Percentiles rank a stretch among this genome's conserved stretches.
These are phyloP conservation scores for Alternaria brassicae DNA, from an alignment of 2,329 filamentous ascomycete species.

Conservation along the genomic window DNA sequence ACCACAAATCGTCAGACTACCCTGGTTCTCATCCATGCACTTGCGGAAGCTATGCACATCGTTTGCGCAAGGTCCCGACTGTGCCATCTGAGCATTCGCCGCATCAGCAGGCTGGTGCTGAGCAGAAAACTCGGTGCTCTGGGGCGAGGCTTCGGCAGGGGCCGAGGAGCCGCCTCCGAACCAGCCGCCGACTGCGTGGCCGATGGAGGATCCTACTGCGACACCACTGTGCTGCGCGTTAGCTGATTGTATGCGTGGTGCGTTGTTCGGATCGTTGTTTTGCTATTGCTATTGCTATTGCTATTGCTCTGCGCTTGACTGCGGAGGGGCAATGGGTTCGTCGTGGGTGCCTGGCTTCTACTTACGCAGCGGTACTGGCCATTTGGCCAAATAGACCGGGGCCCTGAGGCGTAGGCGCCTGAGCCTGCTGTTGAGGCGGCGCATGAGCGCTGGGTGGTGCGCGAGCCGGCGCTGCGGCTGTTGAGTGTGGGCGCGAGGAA, in stretches of 20 bases:
- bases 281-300: too few relatives aligned
- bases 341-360: slow-evolving; percentile 33
- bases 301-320: not conserved
- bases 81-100: slow-evolving; percentile 52
- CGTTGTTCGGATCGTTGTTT: too few relatives aligned
- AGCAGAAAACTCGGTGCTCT: slow-evolving; percentile 40
- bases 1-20: slow-evolving; percentile 93
- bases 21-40: slow-evolving; percentile 95
- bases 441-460: slow-evolving; percentile 52
- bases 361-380: slow-evolving; percentile 97
- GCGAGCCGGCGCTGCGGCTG: slow-evolving; percentile 60
- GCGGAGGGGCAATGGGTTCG: not conserved
- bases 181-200: slow-evolving; percentile 89
- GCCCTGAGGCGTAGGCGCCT: slow-evolving; percentile 63
- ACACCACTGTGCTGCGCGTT: slow-evolving; percentile 72
- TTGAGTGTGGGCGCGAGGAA: slow-evolving; percentile 66
- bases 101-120: slow-evolving; percentile 33
- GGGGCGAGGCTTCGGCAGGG: slow-evolving; percentile 57
- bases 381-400: slow-evolving; percentile 94
- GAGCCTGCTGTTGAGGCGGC: slow-evolving; percentile 56
- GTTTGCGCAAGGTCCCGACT: slow-evolving; percentile 66
- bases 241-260: not conserved
- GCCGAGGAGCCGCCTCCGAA: slow-evolving; percentile 76
- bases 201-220: slow-evolving; percentile 92
- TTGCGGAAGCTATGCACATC: slow-evolving; percentile 87